phyloP scores from a whole-genome alignment of 208 protist genomes.

The Trypanosomatidae sp. region DNA sequence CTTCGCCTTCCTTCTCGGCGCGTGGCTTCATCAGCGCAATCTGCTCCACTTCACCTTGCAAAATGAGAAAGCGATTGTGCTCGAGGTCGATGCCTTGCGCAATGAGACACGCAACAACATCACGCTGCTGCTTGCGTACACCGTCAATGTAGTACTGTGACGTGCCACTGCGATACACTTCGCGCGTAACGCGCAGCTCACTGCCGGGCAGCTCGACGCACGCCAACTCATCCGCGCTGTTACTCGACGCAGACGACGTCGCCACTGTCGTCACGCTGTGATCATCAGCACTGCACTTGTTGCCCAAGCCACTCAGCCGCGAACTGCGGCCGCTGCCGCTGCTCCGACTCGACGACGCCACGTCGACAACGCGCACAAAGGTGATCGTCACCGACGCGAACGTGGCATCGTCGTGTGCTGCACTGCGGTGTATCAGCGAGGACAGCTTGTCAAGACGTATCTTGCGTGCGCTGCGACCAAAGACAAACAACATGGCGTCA shows the following conservation, averaged over 20 bases:
- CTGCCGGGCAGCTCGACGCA: constrained; percentile 84
- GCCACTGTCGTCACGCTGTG: too few species aligned
- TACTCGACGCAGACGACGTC: too few species aligned
- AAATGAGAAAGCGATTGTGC: constrained; percentile 99
- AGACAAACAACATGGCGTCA: constrained; percentile 99
- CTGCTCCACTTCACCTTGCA: constrained; percentile 99
- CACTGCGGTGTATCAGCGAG: constrained; percentile 99
- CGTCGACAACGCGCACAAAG: constrained; percentile 92
- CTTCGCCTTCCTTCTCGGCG: constrained; percentile 89
- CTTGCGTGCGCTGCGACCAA: constrained; percentile 97
- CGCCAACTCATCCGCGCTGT: too few species aligned
- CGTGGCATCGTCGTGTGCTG: constrained; percentile 84
- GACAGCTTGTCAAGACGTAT: constrained; percentile 95
- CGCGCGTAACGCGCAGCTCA: constrained; percentile 91
- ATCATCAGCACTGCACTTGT: too few species aligned
- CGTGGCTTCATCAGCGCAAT: constrained; percentile 99
- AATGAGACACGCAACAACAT: constrained; percentile 87
- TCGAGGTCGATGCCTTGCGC: constrained; percentile 98
- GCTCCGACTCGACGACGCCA: too few species aligned
- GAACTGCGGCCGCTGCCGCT: too few species aligned
- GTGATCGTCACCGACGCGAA: constrained; percentile 94
- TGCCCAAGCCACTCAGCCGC: too few species aligned
- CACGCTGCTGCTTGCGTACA: constrained; percentile 42
- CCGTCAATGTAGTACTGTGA: constrained; percentile 95
- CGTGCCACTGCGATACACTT: constrained; percentile 78